phyloP scores from a whole-genome alignment of 208 protist genomes.

The Leishmania martiniquensis region DNA sequence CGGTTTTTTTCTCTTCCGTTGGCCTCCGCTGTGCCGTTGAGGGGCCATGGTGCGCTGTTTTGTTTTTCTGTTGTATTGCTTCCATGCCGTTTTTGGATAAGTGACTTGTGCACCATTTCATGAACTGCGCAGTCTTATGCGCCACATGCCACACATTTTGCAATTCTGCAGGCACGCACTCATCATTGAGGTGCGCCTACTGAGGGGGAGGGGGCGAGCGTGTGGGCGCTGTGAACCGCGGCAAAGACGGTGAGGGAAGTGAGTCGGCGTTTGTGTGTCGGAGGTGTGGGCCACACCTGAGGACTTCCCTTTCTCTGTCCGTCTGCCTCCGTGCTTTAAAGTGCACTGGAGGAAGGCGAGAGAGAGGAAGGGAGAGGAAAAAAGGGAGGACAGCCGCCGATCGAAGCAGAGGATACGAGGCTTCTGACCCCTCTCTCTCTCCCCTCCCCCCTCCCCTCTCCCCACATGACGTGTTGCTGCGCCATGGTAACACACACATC shows the following conservation, averaged over 20 bases:
- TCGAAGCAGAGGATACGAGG: no score
- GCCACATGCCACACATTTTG: background rate
- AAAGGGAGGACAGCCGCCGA: no score
- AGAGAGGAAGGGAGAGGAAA: no score
- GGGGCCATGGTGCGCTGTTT: no score
- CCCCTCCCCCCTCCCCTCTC: no score
- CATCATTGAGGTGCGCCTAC: background rate
- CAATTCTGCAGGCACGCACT: background rate
- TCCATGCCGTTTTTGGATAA: no score
- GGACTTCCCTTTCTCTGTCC: background rate
- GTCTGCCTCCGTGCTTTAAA: background rate
- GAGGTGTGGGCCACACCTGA: background rate
- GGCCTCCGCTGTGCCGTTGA: no score
- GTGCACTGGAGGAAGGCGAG: no score
- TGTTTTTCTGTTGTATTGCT: no score
- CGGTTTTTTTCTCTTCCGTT: no score
- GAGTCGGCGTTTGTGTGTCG: background rate
- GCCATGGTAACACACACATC: background rate
- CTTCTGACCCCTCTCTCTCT: no score
- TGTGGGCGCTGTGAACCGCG: background rate
- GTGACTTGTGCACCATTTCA: no score
- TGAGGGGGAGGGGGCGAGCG: background rate
- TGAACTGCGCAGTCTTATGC: background rate
- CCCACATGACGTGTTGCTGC: background rate
- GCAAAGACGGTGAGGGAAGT: background rate